phyloP scores from a whole-genome alignment of 106 monocot genomes.

The Agapanthus africanus region DNA sequence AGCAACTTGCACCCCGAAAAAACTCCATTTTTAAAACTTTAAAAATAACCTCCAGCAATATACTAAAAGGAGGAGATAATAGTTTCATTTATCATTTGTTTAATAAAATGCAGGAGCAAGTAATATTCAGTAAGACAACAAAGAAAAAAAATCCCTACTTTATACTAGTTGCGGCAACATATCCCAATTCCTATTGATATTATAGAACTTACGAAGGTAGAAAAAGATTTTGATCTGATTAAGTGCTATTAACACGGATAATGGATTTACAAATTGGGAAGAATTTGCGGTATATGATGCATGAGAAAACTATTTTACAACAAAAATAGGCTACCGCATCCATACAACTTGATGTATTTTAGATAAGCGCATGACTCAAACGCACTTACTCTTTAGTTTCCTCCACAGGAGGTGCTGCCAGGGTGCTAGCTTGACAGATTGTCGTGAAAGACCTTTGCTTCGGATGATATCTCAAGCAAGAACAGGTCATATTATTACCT shows the following conservation, averaged over 20 bases:
- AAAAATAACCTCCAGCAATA: neutral
- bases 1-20: too few relatives aligned
- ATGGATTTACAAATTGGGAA: too few relatives aligned
- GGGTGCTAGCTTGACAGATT: conserved; percentile 16
- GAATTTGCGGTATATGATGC: too few relatives aligned
- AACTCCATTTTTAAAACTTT: too few relatives aligned
- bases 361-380: too few relatives aligned
- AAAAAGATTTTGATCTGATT: neutral
- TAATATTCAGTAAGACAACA: too few relatives aligned
- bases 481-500: neutral
- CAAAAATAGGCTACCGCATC: neutral
- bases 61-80: neutral
- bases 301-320: neutral
- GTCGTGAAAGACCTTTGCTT: conserved; percentile 8
- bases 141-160: too few relatives aligned
- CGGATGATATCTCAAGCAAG: neutral
- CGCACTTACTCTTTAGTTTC: conserved; percentile 29
- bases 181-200: neutral
- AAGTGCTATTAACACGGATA: neutral
- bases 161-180: too few relatives aligned
- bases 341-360: neutral
- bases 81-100: neutral
- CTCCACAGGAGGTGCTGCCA: conserved; percentile 21
- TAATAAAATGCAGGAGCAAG: neutral
- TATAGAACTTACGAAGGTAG: neutral